These are phyloP conservation scores for Neofusicoccum kwambonambiense DNA, from an alignment of 2,329 filamentous ascomycete species.

Conservation along the genomic window DNA sequence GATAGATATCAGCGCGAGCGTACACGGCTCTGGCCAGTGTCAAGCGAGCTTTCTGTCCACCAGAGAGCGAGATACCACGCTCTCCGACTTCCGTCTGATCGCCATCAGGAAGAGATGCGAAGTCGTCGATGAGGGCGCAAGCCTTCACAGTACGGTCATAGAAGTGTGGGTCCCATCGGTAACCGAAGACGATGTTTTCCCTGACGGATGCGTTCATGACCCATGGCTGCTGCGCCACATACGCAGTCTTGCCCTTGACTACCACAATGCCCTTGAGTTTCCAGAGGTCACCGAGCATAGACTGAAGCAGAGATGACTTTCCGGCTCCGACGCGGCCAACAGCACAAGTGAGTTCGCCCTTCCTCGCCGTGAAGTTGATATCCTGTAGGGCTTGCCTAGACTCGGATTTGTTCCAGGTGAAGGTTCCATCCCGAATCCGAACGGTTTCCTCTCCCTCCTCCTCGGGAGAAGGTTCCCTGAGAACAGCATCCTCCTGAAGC, in stretches of 20 bases:
- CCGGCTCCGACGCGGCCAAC: conserved; percentile 93
- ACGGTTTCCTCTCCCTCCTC: conserved; percentile 84
- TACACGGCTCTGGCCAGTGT: conserved; percentile 93
- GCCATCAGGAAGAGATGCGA: conserved; percentile 87
- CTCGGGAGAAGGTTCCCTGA: conserved; percentile 65
- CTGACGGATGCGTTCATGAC: conserved; percentile 97
- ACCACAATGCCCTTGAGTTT: conserved; percentile 82
- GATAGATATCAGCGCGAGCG: conserved; percentile 91
- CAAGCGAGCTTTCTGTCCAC: conserved; percentile 92
- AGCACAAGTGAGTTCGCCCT: conserved; percentile 89
- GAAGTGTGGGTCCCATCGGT: conserved; percentile 88
- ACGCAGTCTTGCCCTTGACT: conserved; percentile 79
- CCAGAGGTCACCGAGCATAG: conserved; percentile 87
- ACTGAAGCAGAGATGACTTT: conserved; percentile 89
- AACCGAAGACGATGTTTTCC: conserved; percentile 95
- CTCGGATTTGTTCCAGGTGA: conserved; percentile 91
- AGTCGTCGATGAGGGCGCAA: conserved; percentile 88
- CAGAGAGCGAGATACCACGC: conserved; percentile 91
- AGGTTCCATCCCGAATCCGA: conserved; percentile 77
- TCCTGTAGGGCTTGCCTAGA: conserved; percentile 67
- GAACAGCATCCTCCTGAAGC: conserved; percentile 80
- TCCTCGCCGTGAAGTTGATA: conserved; percentile 84
- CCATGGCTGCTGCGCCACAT: conserved; percentile 92
- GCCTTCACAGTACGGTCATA: conserved; percentile 91
- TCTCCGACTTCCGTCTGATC: conserved; percentile 97